phyloP scores from a whole-genome alignment of 306 rosid species.

The Trifolium fragiferum region DNA sequence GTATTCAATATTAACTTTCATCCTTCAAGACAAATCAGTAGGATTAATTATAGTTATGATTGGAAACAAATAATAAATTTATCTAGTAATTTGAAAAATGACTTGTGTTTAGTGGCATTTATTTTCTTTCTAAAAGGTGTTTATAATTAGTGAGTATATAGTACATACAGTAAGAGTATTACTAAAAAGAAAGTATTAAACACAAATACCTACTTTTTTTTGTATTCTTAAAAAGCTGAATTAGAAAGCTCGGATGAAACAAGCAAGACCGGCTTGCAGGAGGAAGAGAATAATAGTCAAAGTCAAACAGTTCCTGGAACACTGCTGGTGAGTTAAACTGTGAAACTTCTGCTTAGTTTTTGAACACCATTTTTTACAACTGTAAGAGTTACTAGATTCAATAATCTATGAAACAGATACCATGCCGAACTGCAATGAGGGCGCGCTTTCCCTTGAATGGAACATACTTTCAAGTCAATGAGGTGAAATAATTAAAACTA shows the following conservation, averaged over 20 bases:
- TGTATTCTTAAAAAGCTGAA: slow-evolving; percentile 34
- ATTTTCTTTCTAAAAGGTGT: no score
- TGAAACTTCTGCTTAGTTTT: not conserved
- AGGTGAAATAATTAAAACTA: slow-evolving; percentile 48
- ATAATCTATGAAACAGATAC: slow-evolving; percentile 55
- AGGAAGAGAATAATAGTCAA: slow-evolving; percentile 43
- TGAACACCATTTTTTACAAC: not conserved
- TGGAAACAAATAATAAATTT: no score
- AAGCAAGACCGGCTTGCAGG: not conserved
- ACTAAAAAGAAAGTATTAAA: not conserved
- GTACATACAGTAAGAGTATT: not conserved
- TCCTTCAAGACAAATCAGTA: no score
- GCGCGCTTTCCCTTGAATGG: slow-evolving; percentile 76
- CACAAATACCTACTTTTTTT: not conserved
- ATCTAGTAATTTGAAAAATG: no score
- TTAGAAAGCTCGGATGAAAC: slow-evolving; percentile 30
- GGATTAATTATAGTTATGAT: no score
- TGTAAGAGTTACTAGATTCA: not conserved
- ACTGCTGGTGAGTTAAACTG: slow-evolving; percentile 57
- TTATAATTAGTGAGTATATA: no score
- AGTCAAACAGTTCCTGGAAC: slow-evolving; percentile 56
- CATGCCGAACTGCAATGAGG: slow-evolving; percentile 66
- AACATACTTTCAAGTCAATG: slow-evolving; percentile 83
- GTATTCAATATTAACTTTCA: not conserved
- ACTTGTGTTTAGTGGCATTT: no score